Evolutionary conservation across 140 eudicot species (phyloP), one percentile per base, ranked within the genome.

Genomic region (Cichorium intybus): DNA sequence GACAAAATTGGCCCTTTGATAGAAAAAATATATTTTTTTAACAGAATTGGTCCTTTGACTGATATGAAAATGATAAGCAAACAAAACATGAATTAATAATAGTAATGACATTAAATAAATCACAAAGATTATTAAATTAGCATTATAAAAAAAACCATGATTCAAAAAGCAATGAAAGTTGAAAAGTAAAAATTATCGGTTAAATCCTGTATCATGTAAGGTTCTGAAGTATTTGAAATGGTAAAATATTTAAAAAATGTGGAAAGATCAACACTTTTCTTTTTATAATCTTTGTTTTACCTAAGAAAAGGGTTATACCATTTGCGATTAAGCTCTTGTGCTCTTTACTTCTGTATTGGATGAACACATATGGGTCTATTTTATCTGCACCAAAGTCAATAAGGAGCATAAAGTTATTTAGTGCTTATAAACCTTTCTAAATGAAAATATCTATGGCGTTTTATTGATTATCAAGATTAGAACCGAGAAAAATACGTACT

Each of bases 301-400:
- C 2, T 17, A 8, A 65, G 20, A 35, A 17, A 15, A 31, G 24
- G 53, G 23, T 22, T 20, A 60, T 73, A 86, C 95, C 92, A 71
- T 75, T 52, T 54, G 83, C 85, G 24, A 82, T 53, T 18, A 53
- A 71, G 75, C 92, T 86, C 80, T 83, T 86, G 71, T 62, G 85
- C 77, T 89, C 91, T 59, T 89, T 92, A 47, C 75, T 77, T 69
- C 62, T 86, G 87, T 83, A 89, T 24, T 78, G 80, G 53, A 89
- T 49, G 80, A 89, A 49, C 33, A 89, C 97, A 75, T 89, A 86
- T 35, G 97, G 89, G 66, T 86, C 97, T 8, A 83, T 81, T 12
- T 80, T 82, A 51, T 83, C 97, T 71, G 51, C 77, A 47, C 14
- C 67, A 62, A 10, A 60, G 52, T 14, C 3, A 65, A 49, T 35